phyloP scores from a whole-genome alignment of 169 alveolate genomes.

The Cryptosporidium ryanae region DNA sequence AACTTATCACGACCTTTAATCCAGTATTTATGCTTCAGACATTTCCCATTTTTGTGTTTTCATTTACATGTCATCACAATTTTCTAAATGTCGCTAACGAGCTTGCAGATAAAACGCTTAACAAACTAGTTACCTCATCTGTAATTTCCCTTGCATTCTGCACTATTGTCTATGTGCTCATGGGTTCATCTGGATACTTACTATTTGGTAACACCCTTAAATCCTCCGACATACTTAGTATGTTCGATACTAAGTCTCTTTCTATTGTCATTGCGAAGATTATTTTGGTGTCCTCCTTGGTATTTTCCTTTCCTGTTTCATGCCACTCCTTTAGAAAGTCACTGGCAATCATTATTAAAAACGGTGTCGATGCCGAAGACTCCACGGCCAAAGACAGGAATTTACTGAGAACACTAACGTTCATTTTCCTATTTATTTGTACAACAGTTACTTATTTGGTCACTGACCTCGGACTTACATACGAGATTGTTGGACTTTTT shows the following conservation, averaged over 20 bases:
- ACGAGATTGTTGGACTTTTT: conserved; percentile 63
- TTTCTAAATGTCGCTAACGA: conserved; percentile 69
- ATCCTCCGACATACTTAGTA: conserved; percentile 65
- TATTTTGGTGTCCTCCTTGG: conserved; percentile 51
- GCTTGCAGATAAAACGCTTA: conserved; percentile 49
- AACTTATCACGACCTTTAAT: conserved; percentile 20
- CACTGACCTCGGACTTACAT: conserved; percentile 67
- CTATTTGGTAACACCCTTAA: conserved; percentile 59
- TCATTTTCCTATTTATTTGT: conserved; percentile 50
- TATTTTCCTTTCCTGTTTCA: conserved; percentile 71
- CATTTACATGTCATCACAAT: conserved; percentile 71
- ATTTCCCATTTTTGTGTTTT: conserved; percentile 66
- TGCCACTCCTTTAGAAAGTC: conserved; percentile 74
- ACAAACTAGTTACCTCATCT: conserved; percentile 26
- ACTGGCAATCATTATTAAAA: conserved; percentile 47
- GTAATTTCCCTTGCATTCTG: conserved; percentile 59
- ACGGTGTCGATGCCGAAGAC: conserved; percentile 64
- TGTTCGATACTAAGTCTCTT: conserved; percentile 48
- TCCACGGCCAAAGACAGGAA: conserved; percentile 45
- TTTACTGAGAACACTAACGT: conserved; percentile 40
- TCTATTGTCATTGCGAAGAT: conserved; percentile 42
- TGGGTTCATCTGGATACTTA: conserved; percentile 64
- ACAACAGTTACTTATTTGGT: conserved; percentile 52
- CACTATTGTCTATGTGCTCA: conserved; percentile 33
- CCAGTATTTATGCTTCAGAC: conserved; percentile 65